phyloP scores from a whole-genome alignment of 2,329 filamentous ascomycete species.

The Fusarium oligoseptatum region DNA sequence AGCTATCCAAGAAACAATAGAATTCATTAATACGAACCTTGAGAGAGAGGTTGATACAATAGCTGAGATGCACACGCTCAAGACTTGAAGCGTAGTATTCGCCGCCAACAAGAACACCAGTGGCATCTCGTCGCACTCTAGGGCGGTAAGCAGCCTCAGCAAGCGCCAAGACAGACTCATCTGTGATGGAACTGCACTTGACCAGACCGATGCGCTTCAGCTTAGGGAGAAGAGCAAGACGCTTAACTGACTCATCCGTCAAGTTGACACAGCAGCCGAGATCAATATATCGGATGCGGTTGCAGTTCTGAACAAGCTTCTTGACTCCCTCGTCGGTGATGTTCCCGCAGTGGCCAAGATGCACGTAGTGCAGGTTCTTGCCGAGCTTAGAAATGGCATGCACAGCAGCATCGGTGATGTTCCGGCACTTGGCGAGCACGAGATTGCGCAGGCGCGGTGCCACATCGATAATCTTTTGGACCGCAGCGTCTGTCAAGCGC shows the following conservation, averaged over 20 bases:
- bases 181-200: constrained; percentile 92
- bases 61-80: constrained; percentile 95
- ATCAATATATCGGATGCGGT: constrained; percentile 96
- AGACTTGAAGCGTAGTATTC: constrained; percentile 75
- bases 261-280: constrained; percentile 93
- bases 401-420: constrained; percentile 91
- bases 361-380: constrained; percentile 97
- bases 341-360: constrained; percentile 91
- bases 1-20: background rate
- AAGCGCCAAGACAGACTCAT: constrained; percentile 87
- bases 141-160: constrained; percentile 75
- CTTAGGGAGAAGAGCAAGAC: constrained; percentile 89
- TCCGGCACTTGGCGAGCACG: constrained; percentile 92
- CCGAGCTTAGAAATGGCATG: constrained; percentile 88
- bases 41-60: constrained; percentile 88
- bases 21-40: constrained; percentile 67
- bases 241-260: constrained; percentile 87
- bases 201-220: constrained; percentile 94
- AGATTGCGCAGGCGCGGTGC: constrained; percentile 92
- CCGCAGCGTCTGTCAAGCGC: constrained; percentile 85
- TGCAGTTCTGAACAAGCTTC: constrained; percentile 86
- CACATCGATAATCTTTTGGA: constrained; percentile 87
- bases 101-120: constrained; percentile 61
- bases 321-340: constrained; percentile 93
- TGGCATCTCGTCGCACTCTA: constrained; percentile 62